Base-by-base conservation (phyloP, 768 basidiomycete genomes). In the Gymnopilus dilepis region DNA sequence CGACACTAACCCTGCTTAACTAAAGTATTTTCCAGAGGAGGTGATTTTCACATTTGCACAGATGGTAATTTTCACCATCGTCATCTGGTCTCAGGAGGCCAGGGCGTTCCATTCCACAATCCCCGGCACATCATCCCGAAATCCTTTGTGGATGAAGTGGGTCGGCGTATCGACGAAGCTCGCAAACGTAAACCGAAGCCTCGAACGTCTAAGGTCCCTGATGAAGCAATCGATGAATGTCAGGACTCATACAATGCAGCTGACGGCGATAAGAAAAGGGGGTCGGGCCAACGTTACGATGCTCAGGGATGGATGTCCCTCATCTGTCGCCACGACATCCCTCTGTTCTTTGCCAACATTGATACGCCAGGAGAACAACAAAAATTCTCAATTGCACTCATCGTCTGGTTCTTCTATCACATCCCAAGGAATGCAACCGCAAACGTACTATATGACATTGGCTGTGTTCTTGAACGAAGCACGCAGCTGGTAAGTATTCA, bases 301-400 rank as follows among this genome's bases (percentile, higher is more conserved):
- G 72, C 77, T 30, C 69, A 67, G 1, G 76, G 79, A 0, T 54
- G 78, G 37, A 79, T 80, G 74, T 74, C 74, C 78, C n/a, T n/a
- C n/a, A n/a, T n/a, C n/a, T n/a, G n/a, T n/a, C n/a, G n/a, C n/a
- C n/a, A n/a, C n/a, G n/a, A n/a, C n/a, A n/a, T n/a, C n/a, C n/a
- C n/a, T n/a, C n/a, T n/a, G n/a, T n/a, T n/a, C n/a, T n/a, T n/a
- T 9, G 74, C 74, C n/a, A 79, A 83, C 51, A 78, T 82, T n/a
- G 72, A 76, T 59, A 69, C 75, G 1, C 58, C 65, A 8, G 65
- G 65, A 15, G 65, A 65, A 55, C 61, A 65, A 26, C 65, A 65
- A 33, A 72, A 78, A 22, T 80, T 76, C 60, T 67, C 72, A 13
- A 59, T 81, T 2, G 66, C 77, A 0, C 65, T 80, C 0, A 61